Percentiles rank a stretch among this genome's conserved stretches.
These are phyloP conservation scores for Paramarasmius palmivorus DNA, from an alignment of 1,284 basidiomycete species.

Conservation along the genomic window DNA sequence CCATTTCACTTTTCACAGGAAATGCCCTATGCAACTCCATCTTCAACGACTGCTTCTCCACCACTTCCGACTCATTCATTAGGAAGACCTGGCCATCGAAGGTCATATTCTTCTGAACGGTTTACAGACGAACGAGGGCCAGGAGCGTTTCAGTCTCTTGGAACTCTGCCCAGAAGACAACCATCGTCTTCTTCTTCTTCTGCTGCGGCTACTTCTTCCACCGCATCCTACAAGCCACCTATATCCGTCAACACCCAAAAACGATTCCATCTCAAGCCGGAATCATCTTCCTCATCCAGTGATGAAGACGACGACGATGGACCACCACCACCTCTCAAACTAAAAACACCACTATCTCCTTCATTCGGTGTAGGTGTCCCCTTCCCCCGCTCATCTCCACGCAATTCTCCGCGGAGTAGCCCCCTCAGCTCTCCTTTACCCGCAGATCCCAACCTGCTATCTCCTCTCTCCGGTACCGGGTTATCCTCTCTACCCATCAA, in stretches of 20 bases:
- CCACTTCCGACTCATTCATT: slow-evolving; percentile 26
- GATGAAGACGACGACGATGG: slow-evolving; percentile 23
- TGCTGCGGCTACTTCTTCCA: slow-evolving; percentile 34
- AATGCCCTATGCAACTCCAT: slow-evolving; percentile 28
- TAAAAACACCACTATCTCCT: slow-evolving; percentile 13
- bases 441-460: slow-evolving; percentile 15
- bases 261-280: slow-evolving; percentile 1
- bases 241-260: slow-evolving; percentile 2
- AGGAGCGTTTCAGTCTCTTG: slow-evolving; percentile 54
- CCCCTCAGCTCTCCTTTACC: slow-evolving; percentile 26
- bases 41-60: slow-evolving; percentile 14
- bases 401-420: slow-evolving; percentile 22
- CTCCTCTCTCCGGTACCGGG: neutral
- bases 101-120: slow-evolving; percentile 31
- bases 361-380: slow-evolving; percentile 26
- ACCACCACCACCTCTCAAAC: slow-evolving; percentile 12
- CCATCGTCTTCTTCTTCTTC: slow-evolving; percentile 9
- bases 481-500: slow-evolving; percentile 10
- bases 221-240: neutral
- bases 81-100: slow-evolving; percentile 38
- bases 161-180: slow-evolving; percentile 47
- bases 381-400: slow-evolving; percentile 31
- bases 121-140: slow-evolving; percentile 48
- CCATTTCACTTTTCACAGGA: too few species aligned
- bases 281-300: slow-evolving; percentile 17